Evolutionary conservation across 2,329 filamentous ascomycete genomes (phyloP).

Genomic region (Arthroderma uncinatum): DNA sequence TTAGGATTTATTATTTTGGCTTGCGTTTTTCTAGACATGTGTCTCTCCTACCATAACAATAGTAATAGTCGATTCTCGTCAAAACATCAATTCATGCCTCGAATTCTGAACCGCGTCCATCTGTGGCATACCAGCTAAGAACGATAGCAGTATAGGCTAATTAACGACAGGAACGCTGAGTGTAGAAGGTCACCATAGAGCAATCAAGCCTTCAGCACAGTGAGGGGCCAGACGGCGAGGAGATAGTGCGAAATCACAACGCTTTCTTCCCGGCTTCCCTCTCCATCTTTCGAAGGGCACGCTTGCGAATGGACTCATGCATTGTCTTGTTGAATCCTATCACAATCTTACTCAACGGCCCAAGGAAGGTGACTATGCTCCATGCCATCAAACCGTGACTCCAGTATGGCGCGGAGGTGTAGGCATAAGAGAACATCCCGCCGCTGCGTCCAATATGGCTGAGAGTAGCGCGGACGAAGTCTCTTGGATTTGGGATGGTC

Average conservation of each 20-base stretch:
- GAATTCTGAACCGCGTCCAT: not conserved
- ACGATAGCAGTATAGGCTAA: not conserved
- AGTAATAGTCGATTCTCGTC: not conserved
- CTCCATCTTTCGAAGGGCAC: constrained; percentile 73
- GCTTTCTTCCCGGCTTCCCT: constrained; percentile 55
- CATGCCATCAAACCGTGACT: constrained; percentile 81
- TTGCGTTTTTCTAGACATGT: not conserved
- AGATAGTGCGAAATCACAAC: constrained; percentile 17
- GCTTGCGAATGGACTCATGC: constrained; percentile 71
- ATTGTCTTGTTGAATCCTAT: constrained; percentile 54
- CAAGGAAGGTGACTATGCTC: constrained; percentile 53
- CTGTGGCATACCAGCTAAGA: not conserved
- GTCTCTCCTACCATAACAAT: not conserved
- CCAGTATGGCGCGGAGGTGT: constrained; percentile 89
- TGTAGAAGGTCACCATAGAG: no score
- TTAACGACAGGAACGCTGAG: not conserved
- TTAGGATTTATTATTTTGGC: not conserved
- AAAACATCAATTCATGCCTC: not conserved
- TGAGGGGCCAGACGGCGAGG: not conserved
- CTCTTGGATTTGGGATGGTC: constrained; percentile 67
- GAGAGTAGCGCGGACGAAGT: constrained; percentile 69
- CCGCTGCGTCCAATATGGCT: constrained; percentile 69
- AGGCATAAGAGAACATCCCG: constrained; percentile 64
- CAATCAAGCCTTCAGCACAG: no score
- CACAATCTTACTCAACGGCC: constrained; percentile 47